phyloP scores from a whole-genome alignment of 2,329 filamentous ascomycete species.

The Aspergillus niger region DNA sequence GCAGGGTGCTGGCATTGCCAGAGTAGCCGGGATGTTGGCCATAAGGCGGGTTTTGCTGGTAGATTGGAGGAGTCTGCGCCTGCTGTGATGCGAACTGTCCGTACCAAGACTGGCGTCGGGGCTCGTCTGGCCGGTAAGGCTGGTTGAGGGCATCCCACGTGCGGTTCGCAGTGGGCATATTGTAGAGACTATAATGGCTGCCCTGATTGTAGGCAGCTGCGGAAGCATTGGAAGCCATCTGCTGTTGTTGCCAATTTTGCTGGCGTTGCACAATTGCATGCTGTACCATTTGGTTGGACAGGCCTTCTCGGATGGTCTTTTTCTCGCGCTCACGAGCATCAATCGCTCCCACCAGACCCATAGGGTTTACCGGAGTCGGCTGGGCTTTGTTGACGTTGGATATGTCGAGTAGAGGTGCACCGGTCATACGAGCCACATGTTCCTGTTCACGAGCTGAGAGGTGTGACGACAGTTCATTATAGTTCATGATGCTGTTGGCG shows the following conservation, averaged over 20 bases:
- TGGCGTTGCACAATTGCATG: conserved; percentile 71
- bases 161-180: conserved; percentile 37
- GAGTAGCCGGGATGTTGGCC: conserved; percentile 31
- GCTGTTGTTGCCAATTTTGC: conserved; percentile 52
- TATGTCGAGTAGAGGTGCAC: conserved; percentile 72
- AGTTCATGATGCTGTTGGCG: conserved; percentile 54
- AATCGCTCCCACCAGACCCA: conserved; percentile 75
- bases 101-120: conserved; percentile 38
- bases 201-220: conserved; percentile 17
- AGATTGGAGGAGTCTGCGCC: conserved; percentile 24
- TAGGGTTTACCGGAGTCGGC: conserved; percentile 52
- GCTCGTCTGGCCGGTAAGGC: conserved; percentile 32
- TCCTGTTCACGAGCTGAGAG: conserved; percentile 88
- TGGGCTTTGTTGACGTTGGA: conserved; percentile 56
- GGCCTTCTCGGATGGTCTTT: conserved; percentile 67
- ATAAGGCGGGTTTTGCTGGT: conserved; percentile 32
- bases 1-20: conserved; percentile 25
- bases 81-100: conserved; percentile 31
- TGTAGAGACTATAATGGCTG: conserved; percentile 33
- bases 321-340: conserved; percentile 78
- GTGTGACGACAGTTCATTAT: conserved; percentile 57
- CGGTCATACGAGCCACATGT: conserved; percentile 80
- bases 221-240: conserved; percentile 31
- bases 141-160: conserved; percentile 42
- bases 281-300: conserved; percentile 70